Evolutionary conservation across 176 grass and related monocot genomes (phyloP).

Genomic region (Aegilops tauschii): DNA sequence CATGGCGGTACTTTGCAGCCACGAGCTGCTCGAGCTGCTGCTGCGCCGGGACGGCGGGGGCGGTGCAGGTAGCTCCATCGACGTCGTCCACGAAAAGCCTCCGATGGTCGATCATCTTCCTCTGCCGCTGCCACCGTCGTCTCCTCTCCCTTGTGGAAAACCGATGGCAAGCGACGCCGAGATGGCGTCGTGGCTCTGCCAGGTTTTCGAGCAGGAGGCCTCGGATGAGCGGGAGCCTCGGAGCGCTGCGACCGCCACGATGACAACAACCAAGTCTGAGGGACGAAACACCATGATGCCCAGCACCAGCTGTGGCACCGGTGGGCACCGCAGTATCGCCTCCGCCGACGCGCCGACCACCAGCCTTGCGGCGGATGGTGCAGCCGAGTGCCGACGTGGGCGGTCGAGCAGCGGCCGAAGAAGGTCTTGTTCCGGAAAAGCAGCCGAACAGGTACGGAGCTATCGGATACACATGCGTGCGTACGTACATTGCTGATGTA

Average conservation of each 20-base stretch:
- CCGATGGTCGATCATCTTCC: not conserved
- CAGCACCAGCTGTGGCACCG: not conserved
- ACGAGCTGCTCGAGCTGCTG: not conserved
- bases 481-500: not conserved
- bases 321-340: no score
- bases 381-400: not conserved
- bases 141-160: not conserved
- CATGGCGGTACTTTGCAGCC: not conserved
- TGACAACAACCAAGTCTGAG: not conserved
- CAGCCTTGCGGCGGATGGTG: not conserved
- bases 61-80: not conserved
- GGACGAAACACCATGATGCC: not conserved
- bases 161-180: not conserved
- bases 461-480: not conserved
- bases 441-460: not conserved
- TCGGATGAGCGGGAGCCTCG: not conserved
- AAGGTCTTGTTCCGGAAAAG: not conserved
- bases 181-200: slow-evolving; percentile 1
- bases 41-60: not conserved
- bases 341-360: not conserved
- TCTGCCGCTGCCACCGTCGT: no score
- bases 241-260: not conserved
- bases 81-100: not conserved
- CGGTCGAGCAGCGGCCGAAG: not conserved
- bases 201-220: not conserved